Conservation (phyloP, 169 alveolate species). For the Plasmodium adleri region DNA sequence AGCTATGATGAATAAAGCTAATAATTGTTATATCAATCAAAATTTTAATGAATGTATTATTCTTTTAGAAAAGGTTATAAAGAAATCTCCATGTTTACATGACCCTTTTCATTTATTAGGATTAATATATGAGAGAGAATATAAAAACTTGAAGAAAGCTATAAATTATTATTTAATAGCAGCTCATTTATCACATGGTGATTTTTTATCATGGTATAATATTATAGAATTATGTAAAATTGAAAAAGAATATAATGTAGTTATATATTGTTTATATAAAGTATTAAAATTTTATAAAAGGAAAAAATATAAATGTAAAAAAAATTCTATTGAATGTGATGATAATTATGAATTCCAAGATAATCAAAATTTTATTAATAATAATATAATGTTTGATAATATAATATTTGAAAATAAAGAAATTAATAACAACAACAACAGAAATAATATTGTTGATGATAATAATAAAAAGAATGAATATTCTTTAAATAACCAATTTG, state of each 20-base stretch:
- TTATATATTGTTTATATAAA: constrained; percentile 54
- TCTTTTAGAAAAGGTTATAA: constrained; percentile 86
- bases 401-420: not conserved
- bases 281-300: constrained; percentile 44
- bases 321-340: not conserved
- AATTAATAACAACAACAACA: not conserved
- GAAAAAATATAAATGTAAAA: constrained; percentile 13
- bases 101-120: constrained; percentile 93
- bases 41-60: constrained; percentile 80
- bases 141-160: constrained; percentile 87
- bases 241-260: constrained; percentile 32
- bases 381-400: not conserved
- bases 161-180: constrained; percentile 90
- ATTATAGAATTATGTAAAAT: constrained; percentile 87
- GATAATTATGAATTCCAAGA: not conserved
- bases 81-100: constrained; percentile 89
- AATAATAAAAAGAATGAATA: not conserved
- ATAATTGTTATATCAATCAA: constrained; percentile 79
- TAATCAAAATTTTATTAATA: not conserved
- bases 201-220: constrained; percentile 87
- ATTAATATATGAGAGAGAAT: constrained; percentile 90
- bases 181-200: constrained; percentile 90
- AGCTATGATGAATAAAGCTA: constrained; percentile 81
- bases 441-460: not conserved
- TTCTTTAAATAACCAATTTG: constrained; percentile 5